phyloP scores from a whole-genome alignment of 2,329 filamentous ascomycete genomes.

The Diplodia sapinea region DNA sequence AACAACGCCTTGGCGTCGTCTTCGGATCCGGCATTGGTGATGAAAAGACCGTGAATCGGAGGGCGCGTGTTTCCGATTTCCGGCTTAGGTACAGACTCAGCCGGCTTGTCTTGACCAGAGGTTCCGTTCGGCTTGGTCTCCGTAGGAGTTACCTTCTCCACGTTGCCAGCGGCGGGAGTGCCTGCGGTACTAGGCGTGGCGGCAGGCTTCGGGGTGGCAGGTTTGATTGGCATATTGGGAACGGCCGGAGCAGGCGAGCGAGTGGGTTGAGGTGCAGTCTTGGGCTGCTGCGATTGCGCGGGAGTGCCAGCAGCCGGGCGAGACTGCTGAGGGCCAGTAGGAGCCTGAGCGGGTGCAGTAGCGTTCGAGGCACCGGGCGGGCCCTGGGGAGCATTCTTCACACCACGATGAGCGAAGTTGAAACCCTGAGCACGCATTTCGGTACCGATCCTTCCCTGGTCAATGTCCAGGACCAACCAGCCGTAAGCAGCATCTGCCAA shows the following conservation, averaged over 20 bases:
- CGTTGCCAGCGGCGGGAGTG: slow-evolving; percentile 30
- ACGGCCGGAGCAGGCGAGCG: slow-evolving; percentile 51
- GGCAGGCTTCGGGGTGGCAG: slow-evolving; percentile 56
- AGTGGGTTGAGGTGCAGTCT: slow-evolving; percentile 46
- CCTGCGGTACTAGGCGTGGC: slow-evolving; percentile 41
- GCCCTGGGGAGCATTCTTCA: slow-evolving; percentile 62
- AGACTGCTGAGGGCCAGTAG: slow-evolving; percentile 34
- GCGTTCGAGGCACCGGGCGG: slow-evolving; percentile 39
- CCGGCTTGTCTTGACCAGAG: slow-evolving; percentile 47
- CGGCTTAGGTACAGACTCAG: slow-evolving; percentile 48
- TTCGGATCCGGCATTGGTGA: slow-evolving; percentile 82
- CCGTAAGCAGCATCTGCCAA: slow-evolving; percentile 96
- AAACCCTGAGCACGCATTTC: slow-evolving; percentile 99
- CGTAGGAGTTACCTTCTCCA: slow-evolving; percentile 49
- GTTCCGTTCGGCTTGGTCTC: slow-evolving; percentile 59
- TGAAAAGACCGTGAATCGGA: slow-evolving; percentile 82
- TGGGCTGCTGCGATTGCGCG: slow-evolving; percentile 49
- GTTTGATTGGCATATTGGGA: slow-evolving; percentile 55
- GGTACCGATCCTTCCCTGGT: slow-evolving; percentile 93
- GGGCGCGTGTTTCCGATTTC: slow-evolving; percentile 57
- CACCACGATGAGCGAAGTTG: slow-evolving; percentile 95
- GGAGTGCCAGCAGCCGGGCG: slow-evolving; percentile 45
- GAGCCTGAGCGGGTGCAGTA: slow-evolving; percentile 36
- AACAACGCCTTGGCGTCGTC: slow-evolving; percentile 85
- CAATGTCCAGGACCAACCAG: slow-evolving; percentile 92